Base-by-base conservation (phyloP, 805 yeast species). In the Yarrowia hollandica region DNA sequence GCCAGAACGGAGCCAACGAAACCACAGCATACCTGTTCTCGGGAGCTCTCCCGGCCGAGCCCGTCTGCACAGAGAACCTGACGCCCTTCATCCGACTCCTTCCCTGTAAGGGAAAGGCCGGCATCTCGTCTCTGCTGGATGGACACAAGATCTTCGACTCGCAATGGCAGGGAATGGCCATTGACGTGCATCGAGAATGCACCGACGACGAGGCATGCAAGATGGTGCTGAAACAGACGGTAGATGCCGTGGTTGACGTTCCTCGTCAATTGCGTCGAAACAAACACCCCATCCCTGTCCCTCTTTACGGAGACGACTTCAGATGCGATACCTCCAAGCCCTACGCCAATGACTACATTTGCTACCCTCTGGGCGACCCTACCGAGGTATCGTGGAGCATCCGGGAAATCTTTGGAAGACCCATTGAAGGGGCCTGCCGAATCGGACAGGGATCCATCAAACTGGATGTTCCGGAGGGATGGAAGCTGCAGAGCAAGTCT, bases 41-140 rank as follows among this genome's bases (percentile, higher is more conserved):
- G 62, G 96, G 97, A 6, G 88, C 97, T 0, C 79, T 94, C 52
- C 97, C 99, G 0, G 82, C 92, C 62, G 99, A 94, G 69, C 96
- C 97, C 0, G 84, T 94, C 15, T 94, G 99, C 72, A 94, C 99
- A 0, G 99, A 94, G 71, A 94, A 94, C 72, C 77, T 94, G 68
- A 92, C 99, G 0, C 98, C 99, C 0, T 90, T 92, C 65, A 71
- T 94, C 62, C 91, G 90, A 69, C 75, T 94, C 62, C 77, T 94
- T 25, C 98, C 99, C 3, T 88, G 97, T 10, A 85, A 89, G 68
- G 97, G 97, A 1, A 86, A 85, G 69, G 84, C 95, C 0, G 99
- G 99, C 2, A 75, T 94, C 35, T 81, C 96, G 0, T 81, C 95
- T 0, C 75, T 92, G 38, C 75, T 94, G 21, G 96, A 90, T 66